Conservation (phyloP, 768 basidiomycete species). For the Tephrocybe sp. region DNA sequence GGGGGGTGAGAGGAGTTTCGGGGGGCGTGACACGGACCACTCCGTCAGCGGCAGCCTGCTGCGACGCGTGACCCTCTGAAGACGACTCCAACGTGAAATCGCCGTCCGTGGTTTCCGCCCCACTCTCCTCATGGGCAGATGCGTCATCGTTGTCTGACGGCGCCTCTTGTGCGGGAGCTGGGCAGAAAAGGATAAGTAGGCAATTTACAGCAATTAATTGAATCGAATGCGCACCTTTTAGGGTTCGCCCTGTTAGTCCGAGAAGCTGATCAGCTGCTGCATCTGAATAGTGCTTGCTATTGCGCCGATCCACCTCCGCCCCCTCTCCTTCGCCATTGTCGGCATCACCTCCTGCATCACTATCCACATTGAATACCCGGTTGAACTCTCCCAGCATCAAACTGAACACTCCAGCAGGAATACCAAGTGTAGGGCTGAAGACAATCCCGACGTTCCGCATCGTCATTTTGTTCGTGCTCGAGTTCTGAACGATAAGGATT, state of each 20-base stretch:
- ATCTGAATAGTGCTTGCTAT: constrained; percentile 82
- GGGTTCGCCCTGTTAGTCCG: constrained; percentile 68
- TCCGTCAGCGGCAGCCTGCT: constrained; percentile 22
- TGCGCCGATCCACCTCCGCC: constrained; percentile 58
- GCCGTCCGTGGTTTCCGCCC: constrained; percentile 67
- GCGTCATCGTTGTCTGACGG: constrained; percentile 71
- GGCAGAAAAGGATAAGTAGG: constrained; percentile 16
- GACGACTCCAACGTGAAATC: constrained; percentile 51
- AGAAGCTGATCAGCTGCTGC: constrained; percentile 82
- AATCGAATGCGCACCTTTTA: constrained; percentile 52
- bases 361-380: constrained; percentile 85
- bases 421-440: constrained; percentile 95
- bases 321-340: constrained; percentile 24
- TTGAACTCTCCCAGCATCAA: constrained; percentile 94
- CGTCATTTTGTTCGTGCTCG: constrained; percentile 93
- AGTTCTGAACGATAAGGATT: constrained; percentile 92
- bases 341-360: constrained; percentile 34
- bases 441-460: constrained; percentile 99
- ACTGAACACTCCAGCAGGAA: constrained; percentile 97
- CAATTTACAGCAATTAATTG: constrained; percentile 10
- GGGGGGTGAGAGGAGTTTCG: constrained; percentile 46
- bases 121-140: constrained; percentile 72
- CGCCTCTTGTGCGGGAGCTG: constrained; percentile 54
- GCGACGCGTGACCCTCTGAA: constrained; percentile 36
- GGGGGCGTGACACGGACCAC: constrained; percentile 37